These are phyloP conservation scores for Nakazawaea siamensis DNA, from an alignment of 805 yeast species.

Conservation along the genomic window DNA sequence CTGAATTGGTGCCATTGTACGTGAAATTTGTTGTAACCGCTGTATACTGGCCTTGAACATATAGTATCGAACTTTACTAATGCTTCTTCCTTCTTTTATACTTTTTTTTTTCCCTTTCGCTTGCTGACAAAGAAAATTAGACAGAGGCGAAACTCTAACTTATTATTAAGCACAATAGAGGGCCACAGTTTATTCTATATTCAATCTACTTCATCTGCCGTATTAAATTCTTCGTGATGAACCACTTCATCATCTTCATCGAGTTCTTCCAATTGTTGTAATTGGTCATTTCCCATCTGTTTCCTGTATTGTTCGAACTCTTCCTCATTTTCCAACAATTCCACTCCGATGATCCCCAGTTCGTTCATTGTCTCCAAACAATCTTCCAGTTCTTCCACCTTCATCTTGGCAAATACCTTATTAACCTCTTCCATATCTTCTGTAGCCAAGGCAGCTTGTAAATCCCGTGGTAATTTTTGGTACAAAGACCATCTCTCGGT, in stretches of 20 bases:
- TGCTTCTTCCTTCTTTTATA: not conserved
- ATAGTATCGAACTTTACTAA: too few species aligned
- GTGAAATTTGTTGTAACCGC: too few species aligned
- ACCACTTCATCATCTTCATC: conserved; percentile 14
- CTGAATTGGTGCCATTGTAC: conserved; percentile 48
- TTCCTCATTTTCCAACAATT: conserved; percentile 67
- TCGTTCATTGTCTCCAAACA: conserved; percentile 67
- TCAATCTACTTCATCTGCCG: conserved; percentile 34
- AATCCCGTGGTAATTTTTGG: conserved; percentile 43
- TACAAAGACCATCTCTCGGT: conserved; percentile 47
- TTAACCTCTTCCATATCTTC: conserved; percentile 72
- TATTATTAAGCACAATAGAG: too few species aligned
- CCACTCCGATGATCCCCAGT: conserved; percentile 78
- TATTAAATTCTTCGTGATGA: conserved; percentile 13
- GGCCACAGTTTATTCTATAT: too few species aligned
- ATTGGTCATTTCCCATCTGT: conserved; percentile 28
- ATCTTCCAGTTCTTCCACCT: conserved; percentile 72
- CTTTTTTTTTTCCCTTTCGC: not conserved
- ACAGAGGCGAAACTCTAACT: too few species aligned
- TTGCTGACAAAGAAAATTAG: not conserved
- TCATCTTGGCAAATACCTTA: conserved; percentile 66
- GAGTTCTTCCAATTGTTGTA: conserved; percentile 13
- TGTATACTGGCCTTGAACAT: too few species aligned
- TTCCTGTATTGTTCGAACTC: conserved; percentile 51
- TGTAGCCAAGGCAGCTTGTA: conserved; percentile 73